Evolutionary conservation across 2,329 filamentous ascomycete genomes (phyloP).

Genomic region (Calonectria hongkongensis): DNA sequence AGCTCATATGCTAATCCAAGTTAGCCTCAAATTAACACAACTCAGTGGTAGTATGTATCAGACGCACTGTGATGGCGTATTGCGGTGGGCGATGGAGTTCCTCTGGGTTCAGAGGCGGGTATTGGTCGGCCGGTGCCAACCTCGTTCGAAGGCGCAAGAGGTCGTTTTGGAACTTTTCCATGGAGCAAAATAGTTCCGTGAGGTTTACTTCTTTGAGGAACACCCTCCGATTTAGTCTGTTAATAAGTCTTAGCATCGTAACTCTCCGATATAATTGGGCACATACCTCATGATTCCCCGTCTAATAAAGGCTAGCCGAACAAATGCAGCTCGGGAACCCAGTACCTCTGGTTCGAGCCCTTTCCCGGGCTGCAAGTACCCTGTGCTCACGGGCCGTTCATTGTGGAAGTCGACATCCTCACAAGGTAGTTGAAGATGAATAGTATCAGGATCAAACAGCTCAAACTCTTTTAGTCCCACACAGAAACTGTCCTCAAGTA

Average conservation of each 20-base stretch:
- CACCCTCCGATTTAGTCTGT: constrained; percentile 50
- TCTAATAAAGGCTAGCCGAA: constrained; percentile 50
- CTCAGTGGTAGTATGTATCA: neutral
- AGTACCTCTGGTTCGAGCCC: constrained; percentile 52
- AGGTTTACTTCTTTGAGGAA: constrained; percentile 52
- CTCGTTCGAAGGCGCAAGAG: constrained; percentile 49
- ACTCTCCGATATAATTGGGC: too few species aligned
- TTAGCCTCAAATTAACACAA: neutral
- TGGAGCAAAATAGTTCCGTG: constrained; percentile 49
- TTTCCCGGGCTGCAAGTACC: constrained; percentile 52
- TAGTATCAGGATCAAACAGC: constrained; percentile 51
- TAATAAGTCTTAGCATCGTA: neutral
- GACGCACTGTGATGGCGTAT: constrained; percentile 49
- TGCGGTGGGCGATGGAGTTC: constrained; percentile 46
- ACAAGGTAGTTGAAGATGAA: constrained; percentile 52
- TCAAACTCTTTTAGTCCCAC: constrained; percentile 54
- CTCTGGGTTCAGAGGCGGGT: constrained; percentile 44
- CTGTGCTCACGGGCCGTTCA: constrained; percentile 48
- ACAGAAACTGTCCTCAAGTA: constrained; percentile 55
- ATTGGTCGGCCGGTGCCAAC: constrained; percentile 49
- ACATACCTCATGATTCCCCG: constrained; percentile 48
- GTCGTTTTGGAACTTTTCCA: constrained; percentile 55
- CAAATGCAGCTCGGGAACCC: constrained; percentile 50
- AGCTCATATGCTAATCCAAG: constrained; percentile 55
- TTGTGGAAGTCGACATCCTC: constrained; percentile 52